These are phyloP conservation scores for Colletotrichum karsti DNA, from an alignment of 2,329 filamentous ascomycete species.

Conservation along the genomic window DNA sequence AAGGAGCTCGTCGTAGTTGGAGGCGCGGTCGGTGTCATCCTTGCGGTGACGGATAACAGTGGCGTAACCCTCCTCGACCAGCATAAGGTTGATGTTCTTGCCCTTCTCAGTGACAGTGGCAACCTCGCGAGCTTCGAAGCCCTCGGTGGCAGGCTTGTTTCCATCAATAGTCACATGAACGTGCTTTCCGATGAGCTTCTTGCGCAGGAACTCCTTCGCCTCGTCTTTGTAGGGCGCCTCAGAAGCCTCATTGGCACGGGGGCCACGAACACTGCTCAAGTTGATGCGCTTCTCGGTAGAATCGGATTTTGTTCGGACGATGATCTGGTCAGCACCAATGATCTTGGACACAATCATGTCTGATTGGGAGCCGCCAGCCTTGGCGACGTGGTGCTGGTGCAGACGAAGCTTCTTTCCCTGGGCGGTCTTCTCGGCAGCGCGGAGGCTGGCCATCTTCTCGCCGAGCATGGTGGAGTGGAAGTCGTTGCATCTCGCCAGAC, in stretches of 20 bases:
- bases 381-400: constrained; percentile 83
- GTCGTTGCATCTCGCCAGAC: constrained; percentile 91
- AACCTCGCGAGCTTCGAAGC: constrained; percentile 94
- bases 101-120: constrained; percentile 85
- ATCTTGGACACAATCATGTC: constrained; percentile 89
- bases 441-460: constrained; percentile 83
- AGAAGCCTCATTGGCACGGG: constrained; percentile 86
- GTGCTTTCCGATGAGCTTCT: constrained; percentile 95
- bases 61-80: constrained; percentile 93
- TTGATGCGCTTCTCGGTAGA: constrained; percentile 86
- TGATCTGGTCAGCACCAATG: constrained; percentile 87
- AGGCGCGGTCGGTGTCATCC: constrained; percentile 92
- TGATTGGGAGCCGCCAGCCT: constrained; percentile 63
- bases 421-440: constrained; percentile 87
- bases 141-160: constrained; percentile 87
- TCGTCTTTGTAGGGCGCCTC: constrained; percentile 91
- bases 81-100: constrained; percentile 84
- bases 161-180: constrained; percentile 91
- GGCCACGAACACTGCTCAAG: constrained; percentile 91
- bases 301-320: constrained; percentile 85
- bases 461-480: constrained; percentile 95
- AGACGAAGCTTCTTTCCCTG: constrained; percentile 80
- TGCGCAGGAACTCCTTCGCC: constrained; percentile 94
- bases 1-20: constrained; percentile 91
- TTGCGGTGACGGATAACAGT: constrained; percentile 95